Conservation (phyloP, 2,329 filamentous ascomycete genomes). For the Exophiala lecanii-corni region DNA sequence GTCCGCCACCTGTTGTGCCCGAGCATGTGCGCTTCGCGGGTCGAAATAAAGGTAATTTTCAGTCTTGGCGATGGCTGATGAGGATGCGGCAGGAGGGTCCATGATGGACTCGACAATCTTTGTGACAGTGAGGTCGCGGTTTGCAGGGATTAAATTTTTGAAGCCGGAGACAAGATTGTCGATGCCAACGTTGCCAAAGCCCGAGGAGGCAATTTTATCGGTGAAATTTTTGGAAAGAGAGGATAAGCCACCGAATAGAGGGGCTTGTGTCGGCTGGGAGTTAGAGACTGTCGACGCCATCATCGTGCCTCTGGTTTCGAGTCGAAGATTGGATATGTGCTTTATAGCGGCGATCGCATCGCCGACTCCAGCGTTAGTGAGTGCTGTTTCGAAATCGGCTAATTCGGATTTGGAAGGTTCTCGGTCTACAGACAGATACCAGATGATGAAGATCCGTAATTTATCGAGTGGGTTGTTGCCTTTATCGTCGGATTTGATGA, state of each 20-base stretch:
- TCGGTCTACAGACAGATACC: conserved; percentile 90
- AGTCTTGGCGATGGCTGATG: conserved; percentile 90
- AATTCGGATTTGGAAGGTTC: conserved; percentile 79
- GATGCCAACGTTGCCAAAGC: conserved; percentile 76
- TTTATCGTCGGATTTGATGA: conserved; percentile 75
- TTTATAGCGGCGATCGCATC: conserved; percentile 68
- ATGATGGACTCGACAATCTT: conserved; percentile 98
- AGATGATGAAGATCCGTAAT: conserved; percentile 90
- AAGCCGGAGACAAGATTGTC: conserved; percentile 92
- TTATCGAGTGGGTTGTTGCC: conserved; percentile 84
- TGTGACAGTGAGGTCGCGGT: conserved; percentile 92
- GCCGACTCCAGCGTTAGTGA: conserved; percentile 65
- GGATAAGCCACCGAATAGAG: conserved; percentile 85
- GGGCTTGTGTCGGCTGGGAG: conserved; percentile 59
- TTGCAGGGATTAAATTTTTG: conserved; percentile 95
- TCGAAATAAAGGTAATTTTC: conserved; percentile 98
- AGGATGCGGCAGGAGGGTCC: conserved; percentile 86
- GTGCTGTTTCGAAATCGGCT: conserved; percentile 77
- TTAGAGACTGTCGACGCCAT: conserved; percentile 72
- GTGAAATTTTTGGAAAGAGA: conserved; percentile 88
- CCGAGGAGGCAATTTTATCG: conserved; percentile 88
- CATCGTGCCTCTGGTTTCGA: conserved; percentile 97
- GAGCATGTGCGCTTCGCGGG: conserved; percentile 84
- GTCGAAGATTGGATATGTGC: conserved; percentile 86
- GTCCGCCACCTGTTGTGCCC: conserved; percentile 79